These are phyloP conservation scores for Ramaria sp. DNA, from an alignment of 768 basidiomycete species.

Conservation along the genomic window DNA sequence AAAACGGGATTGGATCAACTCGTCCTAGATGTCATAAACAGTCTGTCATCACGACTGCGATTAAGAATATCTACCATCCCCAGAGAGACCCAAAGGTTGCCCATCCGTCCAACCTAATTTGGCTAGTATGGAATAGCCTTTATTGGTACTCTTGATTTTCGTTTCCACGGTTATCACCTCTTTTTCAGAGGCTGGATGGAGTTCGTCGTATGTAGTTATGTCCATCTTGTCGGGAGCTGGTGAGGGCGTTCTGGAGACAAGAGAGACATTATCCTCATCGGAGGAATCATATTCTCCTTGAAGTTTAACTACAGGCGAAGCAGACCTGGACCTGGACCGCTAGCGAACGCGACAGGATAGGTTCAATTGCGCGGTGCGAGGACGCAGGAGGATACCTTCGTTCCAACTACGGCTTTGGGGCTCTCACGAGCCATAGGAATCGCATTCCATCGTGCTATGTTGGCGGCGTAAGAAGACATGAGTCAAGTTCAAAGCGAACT, in stretches of 20 bases:
- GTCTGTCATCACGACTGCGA: too few relatives aligned
- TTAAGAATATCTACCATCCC: conserved; percentile 50
- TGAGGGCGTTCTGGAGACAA: conserved; percentile 72
- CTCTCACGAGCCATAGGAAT: conserved; percentile 37
- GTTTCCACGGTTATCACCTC: conserved; percentile 77
- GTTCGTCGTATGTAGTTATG: conserved; percentile 56
- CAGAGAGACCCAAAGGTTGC: conserved; percentile 62
- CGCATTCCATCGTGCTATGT: conserved; percentile 61
- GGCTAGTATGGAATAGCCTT: conserved; percentile 68
- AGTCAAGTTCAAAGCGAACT: not conserved
- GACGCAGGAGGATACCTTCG: conserved; percentile 64
- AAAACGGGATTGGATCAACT: conserved; percentile 74
- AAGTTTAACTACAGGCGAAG: conserved; percentile 1
- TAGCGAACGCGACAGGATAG: conserved; percentile 43
- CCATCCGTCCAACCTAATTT: conserved; percentile 82
- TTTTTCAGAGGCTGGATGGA: conserved; percentile 34
- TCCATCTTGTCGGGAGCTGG: conserved; percentile 35
- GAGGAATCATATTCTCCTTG: conserved; percentile 24
- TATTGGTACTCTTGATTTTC: conserved; percentile 67
- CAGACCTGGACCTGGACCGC: conserved; percentile 28
- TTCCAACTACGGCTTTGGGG: conserved; percentile 6
- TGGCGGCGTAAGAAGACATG: conserved; percentile 8
- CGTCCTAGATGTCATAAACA: conserved; percentile 35
- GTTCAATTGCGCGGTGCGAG: conserved; percentile 29
- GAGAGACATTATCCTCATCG: conserved; percentile 56